These are phyloP conservation scores for Microglena sp. DNA, from an alignment of 139 green algal genomes.

Conservation along the genomic window DNA sequence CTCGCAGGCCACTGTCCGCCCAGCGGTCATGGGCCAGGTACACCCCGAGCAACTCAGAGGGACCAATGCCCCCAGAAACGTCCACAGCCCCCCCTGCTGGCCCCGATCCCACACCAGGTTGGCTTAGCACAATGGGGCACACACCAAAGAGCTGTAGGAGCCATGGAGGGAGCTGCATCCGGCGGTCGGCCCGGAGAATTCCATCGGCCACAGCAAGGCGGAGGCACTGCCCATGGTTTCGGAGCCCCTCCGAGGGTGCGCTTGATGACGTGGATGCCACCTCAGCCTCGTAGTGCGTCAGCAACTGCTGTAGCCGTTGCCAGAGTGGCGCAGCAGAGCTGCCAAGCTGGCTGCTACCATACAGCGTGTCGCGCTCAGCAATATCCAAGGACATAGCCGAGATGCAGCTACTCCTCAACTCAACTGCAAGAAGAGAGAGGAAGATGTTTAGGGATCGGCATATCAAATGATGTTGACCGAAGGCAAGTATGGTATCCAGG, in stretches of 20 bases:
- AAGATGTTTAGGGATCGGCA: too few relatives aligned
- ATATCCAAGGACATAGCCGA: not conserved
- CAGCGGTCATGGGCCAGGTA: slow-evolving; percentile 24
- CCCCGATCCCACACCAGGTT: not conserved
- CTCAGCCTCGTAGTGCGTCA: not conserved
- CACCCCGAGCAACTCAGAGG: slow-evolving; percentile 14
- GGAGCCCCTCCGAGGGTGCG: not conserved
- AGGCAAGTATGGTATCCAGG: too few relatives aligned
- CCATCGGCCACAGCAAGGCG: slow-evolving; percentile 18
- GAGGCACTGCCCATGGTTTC: slow-evolving; percentile 3
- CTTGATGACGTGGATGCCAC: not conserved
- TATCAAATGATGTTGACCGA: too few relatives aligned
- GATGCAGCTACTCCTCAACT: too few relatives aligned
- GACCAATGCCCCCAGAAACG: not conserved
- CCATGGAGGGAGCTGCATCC: slow-evolving; percentile 21
- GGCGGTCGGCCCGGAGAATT: slow-evolving; percentile 13
- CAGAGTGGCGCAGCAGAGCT: slow-evolving; percentile 16
- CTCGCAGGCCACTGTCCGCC: slow-evolving; percentile 6
- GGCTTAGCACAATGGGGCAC: not conserved
- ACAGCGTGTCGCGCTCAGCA: slow-evolving; percentile 1
- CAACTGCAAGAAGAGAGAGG: too few relatives aligned
- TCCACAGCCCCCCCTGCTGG: not conserved
- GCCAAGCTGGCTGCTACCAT: slow-evolving; percentile 10
- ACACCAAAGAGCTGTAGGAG: slow-evolving; percentile 22
- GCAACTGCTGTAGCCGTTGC: slow-evolving; percentile 13